Conservation (phyloP, 805 yeast genomes). For the Candida khao-thaluensis region DNA sequence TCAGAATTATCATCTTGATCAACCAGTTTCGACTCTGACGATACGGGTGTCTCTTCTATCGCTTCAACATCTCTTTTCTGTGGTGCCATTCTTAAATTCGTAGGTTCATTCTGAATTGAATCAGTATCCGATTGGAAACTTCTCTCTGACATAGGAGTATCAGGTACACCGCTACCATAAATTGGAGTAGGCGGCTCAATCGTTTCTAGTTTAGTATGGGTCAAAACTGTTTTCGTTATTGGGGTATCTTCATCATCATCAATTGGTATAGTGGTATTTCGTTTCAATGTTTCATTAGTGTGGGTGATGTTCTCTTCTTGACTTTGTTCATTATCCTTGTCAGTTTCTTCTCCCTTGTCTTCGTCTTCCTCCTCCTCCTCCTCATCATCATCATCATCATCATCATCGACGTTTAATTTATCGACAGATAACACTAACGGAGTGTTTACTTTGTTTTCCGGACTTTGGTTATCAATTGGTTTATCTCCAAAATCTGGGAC, state of each 20-base stretch:
- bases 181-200: slow-evolving; percentile 33
- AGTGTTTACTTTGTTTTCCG: slow-evolving; percentile 9
- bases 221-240: slow-evolving; percentile 5
- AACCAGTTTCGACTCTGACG: neutral
- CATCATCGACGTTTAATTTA: slow-evolving; percentile 17
- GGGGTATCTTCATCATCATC: slow-evolving; percentile 11
- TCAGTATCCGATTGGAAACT: slow-evolving; percentile 41
- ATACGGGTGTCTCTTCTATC: neutral
- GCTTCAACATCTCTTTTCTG: neutral
- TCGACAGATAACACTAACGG: slow-evolving; percentile 38
- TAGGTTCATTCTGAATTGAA: slow-evolving; percentile 41
- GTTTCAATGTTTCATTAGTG: neutral
- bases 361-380: slow-evolving; percentile 4
- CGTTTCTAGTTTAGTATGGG: neutral
- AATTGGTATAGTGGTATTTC: neutral
- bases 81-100: slow-evolving; percentile 22
- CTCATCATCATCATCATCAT: slow-evolving; percentile 11
- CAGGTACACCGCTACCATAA: slow-evolving; percentile 17
- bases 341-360: neutral
- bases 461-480: neutral
- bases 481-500: neutral
- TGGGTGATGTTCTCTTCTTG: neutral
- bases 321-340: neutral
- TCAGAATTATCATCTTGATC: neutral
- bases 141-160: slow-evolving; percentile 35